A percentile compares a stretch with the other conserved stretches of the same genome.
Conservation (phyloP, 2,329 filamentous ascomycete genomes). For the Helotiales sp. region DNA sequence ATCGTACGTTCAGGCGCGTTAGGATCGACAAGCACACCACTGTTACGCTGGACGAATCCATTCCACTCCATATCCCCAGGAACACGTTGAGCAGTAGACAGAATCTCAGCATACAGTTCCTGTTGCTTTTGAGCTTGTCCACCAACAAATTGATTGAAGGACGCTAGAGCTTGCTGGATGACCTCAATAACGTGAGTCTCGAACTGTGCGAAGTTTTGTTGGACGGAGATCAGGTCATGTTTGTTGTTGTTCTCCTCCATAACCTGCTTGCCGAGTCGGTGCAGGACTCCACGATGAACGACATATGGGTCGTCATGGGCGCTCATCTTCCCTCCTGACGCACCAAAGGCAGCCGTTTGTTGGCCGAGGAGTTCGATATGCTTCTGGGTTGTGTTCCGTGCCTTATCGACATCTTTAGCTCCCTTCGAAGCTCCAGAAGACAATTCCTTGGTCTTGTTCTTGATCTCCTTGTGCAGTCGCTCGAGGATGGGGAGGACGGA, state of each 20-base stretch:
- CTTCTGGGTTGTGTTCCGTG: conserved; percentile 83
- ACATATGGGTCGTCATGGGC: conserved; percentile 85
- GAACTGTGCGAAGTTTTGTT: conserved; percentile 84
- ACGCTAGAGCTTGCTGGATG: conserved; percentile 77
- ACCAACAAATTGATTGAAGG: conserved; percentile 79
- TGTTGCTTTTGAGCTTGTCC: conserved; percentile 81
- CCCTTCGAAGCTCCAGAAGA: conserved; percentile 77
- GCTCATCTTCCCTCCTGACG: conserved; percentile 68
- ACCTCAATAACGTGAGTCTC: conserved; percentile 83
- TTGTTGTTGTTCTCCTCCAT: conserved; percentile 94
- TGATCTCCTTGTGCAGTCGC: conserved; percentile 92
- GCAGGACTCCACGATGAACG: conserved; percentile 74
- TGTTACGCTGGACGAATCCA: conserved; percentile 73
- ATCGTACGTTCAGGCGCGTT: conserved; percentile 72
- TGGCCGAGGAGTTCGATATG: conserved; percentile 93
- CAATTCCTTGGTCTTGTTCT: conserved; percentile 92
- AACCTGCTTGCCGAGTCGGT: conserved; percentile 88
- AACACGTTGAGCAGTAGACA: conserved; percentile 73
- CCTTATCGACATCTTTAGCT: conserved; percentile 89
- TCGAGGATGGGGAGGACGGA: conserved; percentile 86
- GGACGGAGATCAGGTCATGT: conserved; percentile 88
- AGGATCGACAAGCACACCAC: conserved; percentile 74
- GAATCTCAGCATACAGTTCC: conserved; percentile 80
- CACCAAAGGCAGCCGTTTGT: conserved; percentile 78
- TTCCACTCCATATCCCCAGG: conserved; percentile 90